Evolutionary conservation across 495 filamentous ascomycete species (phyloP), one percentile per base, ranked within the genome.

Genomic region (Neurospora sp.): DNA sequence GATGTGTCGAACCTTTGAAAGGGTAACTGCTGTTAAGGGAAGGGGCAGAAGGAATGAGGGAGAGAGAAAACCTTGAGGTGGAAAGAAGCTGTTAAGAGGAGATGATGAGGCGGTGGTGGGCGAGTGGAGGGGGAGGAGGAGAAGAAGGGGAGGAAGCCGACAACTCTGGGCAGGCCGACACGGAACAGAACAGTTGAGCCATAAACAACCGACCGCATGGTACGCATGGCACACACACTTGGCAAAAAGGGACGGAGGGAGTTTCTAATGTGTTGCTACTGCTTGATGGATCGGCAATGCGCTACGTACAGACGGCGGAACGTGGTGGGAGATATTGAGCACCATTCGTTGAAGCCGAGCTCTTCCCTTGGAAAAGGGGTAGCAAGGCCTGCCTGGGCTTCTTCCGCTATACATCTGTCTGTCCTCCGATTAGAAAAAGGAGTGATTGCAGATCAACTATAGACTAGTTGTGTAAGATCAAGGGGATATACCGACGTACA

Each of bases 1-100:
- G 73, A 75, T 31, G 74, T 59, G 9, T 41, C 69, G 72, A 59
- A 73, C 39, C 35, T 40, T 20, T 70, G n/a, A 40, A 6, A 72
- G 70, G 31, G 37, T 69, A 37, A 46, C 39, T 11, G n/a, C 54
- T 31, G 12, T 10, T 12, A 20, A 37, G 38, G 62, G 66, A 70
- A 9, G n/a, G 70, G 40, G n/a, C 14, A 46, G 48, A 11, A 62
- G 39, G 71, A 31, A 62, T 6, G 54, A 59, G 20, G 23, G 54
- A 31, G 23, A 31, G 12, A 62, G 54, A 12, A 62, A 62, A 35
- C 27, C 0, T 27, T 62, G 54, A 62, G 20, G 23, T 23, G 54
- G 27, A 62, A 62, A 2, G 46, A 31, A 31, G 10, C 54, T 12
- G 54, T 62, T 62, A 23, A 62, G 23, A 62, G 54, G 54, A 62